These are phyloP conservation scores for Ganoderma sp. DNA, from an alignment of 1,284 basidiomycete species.

Conservation along the genomic window DNA sequence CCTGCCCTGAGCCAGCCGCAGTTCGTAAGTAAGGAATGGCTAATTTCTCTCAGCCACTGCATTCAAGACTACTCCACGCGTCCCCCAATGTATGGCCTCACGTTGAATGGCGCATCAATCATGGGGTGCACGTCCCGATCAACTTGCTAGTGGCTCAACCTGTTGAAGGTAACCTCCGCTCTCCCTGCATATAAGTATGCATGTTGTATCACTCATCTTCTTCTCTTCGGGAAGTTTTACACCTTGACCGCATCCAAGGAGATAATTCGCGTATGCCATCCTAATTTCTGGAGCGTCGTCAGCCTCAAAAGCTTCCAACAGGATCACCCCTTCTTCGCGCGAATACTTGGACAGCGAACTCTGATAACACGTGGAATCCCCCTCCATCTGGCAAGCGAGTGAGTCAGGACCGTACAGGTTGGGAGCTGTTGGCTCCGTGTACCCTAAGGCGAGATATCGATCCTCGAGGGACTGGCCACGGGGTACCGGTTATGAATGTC, in stretches of 20 bases:
- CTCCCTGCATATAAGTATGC: background rate
- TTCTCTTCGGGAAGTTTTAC: constrained; percentile 20
- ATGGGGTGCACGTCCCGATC: no score
- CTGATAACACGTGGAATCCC: background rate
- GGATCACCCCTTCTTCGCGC: background rate
- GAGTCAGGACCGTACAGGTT: constrained; percentile 2
- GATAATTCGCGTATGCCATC: constrained; percentile 34
- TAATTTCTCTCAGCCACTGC: no score
- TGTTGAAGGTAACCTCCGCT: constrained; percentile 25
- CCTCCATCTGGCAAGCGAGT: background rate
- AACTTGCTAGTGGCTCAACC: constrained; percentile 26
- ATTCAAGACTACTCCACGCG: no score
- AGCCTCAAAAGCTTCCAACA: background rate
- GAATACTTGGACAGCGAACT: background rate
- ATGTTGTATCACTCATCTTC: background rate
- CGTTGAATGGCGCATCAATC: no score
- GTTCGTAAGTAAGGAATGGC: no score
- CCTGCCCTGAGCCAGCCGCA: no score
- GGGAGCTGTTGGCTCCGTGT: constrained; percentile 21
- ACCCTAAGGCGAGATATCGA: background rate
- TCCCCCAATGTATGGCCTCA: no score
- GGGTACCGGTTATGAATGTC: no score
- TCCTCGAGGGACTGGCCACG: constrained; percentile 6
- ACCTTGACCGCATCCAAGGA: constrained; percentile 33
- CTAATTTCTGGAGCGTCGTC: background rate